These are phyloP conservation scores for Claviceps fusiformis DNA, from an alignment of 2,329 filamentous ascomycete species.

Conservation along the genomic window DNA sequence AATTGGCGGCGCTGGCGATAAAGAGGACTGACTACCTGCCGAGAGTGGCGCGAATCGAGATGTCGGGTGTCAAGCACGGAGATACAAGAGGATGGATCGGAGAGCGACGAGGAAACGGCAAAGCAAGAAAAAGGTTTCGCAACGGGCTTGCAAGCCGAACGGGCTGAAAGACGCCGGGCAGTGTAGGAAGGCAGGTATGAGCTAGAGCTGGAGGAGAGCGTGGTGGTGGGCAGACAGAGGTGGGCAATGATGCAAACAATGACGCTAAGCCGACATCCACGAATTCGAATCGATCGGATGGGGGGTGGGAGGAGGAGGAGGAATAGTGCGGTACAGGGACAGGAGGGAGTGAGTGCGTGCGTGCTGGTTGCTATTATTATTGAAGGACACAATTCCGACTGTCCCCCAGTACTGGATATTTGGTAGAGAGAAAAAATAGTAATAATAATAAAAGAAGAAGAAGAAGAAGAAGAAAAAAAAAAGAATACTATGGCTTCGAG, in stretches of 20 bases:
- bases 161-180: not conserved
- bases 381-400: not conserved
- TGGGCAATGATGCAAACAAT: conserved; percentile 6
- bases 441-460: not conserved
- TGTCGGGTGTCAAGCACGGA: not conserved
- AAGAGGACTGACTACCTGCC: not conserved
- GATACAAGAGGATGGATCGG: not conserved
- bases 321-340: not conserved
- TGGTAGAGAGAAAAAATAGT: no score
- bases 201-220: not conserved
- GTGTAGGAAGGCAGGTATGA: not conserved
- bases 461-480: not conserved
- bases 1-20: not conserved
- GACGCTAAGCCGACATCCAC: conserved; percentile 2
- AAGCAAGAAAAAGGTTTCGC: not conserved
- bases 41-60: not conserved
- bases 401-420: not conserved
- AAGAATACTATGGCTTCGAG: not conserved
- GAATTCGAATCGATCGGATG: conserved; percentile 1
- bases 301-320: not conserved
- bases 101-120: not conserved
- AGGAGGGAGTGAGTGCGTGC: not conserved
- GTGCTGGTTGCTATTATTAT: not conserved
- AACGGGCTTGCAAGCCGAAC: not conserved
- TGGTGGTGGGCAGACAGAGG: not conserved